Base-by-base conservation (phyloP, 257 asterid genomes). In the Nicotiana obtusifolia region DNA sequence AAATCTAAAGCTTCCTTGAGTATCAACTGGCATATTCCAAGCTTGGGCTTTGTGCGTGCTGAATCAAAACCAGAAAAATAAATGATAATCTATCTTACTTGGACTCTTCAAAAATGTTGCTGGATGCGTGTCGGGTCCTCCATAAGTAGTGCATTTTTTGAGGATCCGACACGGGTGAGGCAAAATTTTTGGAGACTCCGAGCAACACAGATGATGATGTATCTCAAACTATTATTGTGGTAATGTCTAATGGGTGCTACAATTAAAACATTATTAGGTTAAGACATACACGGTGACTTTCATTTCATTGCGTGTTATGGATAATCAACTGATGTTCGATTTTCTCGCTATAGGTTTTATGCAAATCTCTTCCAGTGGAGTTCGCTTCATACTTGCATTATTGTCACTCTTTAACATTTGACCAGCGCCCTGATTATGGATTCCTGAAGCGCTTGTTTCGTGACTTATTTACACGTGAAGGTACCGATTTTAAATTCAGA, bases 341-440 rank as follows among this genome's bases (percentile, higher is more conserved):
- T 49, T 33, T 75, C 59, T 62, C 33, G 10, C 68, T 17, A 41
- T 67, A 87, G 90, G 90, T 85, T 67, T 53, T 87, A 49, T 85
- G 90, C 87, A 85, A 82, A 83, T 78, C 90, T 26, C 84, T 81
- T 64, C 87, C 88, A 2, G 90, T 85, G 86, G 88, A 87, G 66
- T 87, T 87, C 52, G 88, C 90, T n/a, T 87, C 90, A 26, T 87
- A 87, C 73, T 81, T 87, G 54, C 88, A 85, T 52, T 87, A 87
- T 64, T 87, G 90, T 53, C 90, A 85, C 76, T 83, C 90, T 0
- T 77, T 87, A 76, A 81, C 90, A 59, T 87, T 87, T 67, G 88
- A 87, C 64, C 90, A 87, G 83, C 83, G 86, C 13, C 88, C 88
- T 10, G 88, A 85, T 71, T 87, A 85, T 65, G 88, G 90, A 65